Evolutionary conservation across 805 yeast genomes (phyloP).

Genomic region (Saccharomyces paradoxus): DNA sequence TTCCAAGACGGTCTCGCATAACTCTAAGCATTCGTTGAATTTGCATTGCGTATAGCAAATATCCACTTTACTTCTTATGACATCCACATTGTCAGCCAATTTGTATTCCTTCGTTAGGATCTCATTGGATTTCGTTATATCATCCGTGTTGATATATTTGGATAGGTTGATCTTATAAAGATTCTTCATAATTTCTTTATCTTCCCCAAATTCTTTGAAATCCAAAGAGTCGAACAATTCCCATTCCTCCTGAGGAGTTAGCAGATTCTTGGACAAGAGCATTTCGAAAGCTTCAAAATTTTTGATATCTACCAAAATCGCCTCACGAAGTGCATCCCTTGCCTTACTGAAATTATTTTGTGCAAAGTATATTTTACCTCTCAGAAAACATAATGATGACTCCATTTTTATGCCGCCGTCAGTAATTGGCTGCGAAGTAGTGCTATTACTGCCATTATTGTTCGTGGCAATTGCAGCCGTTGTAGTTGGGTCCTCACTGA

Average conservation of each 20-base stretch:
- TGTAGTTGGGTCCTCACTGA: slow-evolving; percentile 31
- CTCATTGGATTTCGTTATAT: slow-evolving; percentile 57
- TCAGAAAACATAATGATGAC: slow-evolving; percentile 74
- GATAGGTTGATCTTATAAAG: slow-evolving; percentile 70
- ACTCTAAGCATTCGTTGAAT: slow-evolving; percentile 62
- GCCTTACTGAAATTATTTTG: slow-evolving; percentile 82
- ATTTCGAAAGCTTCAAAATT: slow-evolving; percentile 90
- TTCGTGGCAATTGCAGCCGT: not conserved
- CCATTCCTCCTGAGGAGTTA: slow-evolving; percentile 86
- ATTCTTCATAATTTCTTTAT: slow-evolving; percentile 69
- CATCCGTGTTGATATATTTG: slow-evolving; percentile 54
- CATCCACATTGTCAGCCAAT: slow-evolving; percentile 60
- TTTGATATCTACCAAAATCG: slow-evolving; percentile 77
- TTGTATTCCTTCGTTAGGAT: slow-evolving; percentile 64
- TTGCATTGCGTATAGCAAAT: slow-evolving; percentile 64
- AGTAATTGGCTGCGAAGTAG: slow-evolving; percentile 6
- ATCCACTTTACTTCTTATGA: slow-evolving; percentile 62
- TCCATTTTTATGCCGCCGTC: slow-evolving; percentile 86
- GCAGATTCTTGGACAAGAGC: slow-evolving; percentile 57
- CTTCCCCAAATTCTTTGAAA: slow-evolving; percentile 54
- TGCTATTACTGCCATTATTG: not conserved
- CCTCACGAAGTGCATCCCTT: slow-evolving; percentile 78
- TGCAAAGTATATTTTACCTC: slow-evolving; percentile 77
- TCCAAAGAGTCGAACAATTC: slow-evolving; percentile 60
- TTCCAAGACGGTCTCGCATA: slow-evolving; percentile 53